These are phyloP conservation scores for Quercus rubra DNA, from an alignment of 306 rosid genomes.

Conservation along the genomic window DNA sequence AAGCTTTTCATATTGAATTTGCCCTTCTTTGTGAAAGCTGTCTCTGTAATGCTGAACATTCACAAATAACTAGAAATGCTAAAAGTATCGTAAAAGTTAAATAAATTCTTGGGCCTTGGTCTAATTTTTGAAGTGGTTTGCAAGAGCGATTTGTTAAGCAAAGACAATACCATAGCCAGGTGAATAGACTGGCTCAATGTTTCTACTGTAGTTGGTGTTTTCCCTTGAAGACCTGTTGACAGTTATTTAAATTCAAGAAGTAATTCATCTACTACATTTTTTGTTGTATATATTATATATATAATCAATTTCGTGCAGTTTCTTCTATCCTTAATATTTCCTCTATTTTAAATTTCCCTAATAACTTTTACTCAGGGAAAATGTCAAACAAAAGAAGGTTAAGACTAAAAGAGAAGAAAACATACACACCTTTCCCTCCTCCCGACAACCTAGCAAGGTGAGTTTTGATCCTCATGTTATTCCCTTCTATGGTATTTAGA, in stretches of 20 bases:
- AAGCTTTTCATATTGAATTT: no score
- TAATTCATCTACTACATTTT: background rate
- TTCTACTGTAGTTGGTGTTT: background rate
- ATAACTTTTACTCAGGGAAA: slow-evolving; percentile 56
- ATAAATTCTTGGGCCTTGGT: no score
- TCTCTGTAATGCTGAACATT: no score
- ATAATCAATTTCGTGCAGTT: background rate
- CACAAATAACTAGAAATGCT: no score
- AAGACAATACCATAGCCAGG: slow-evolving; percentile 69
- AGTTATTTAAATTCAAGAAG: no score
- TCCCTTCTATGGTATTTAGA: background rate
- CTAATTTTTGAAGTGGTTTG: no score
- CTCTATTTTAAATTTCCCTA: background rate
- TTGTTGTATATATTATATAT: background rate
- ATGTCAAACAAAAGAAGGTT: slow-evolving; percentile 68
- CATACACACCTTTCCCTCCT: slow-evolving; percentile 15
- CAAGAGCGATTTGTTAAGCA: no score
- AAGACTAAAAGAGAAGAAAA: slow-evolving; percentile 37
- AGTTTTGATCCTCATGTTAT: slow-evolving; percentile 11
- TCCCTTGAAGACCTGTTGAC: background rate
- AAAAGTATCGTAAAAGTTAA: no score
- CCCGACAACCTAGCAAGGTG: slow-evolving; percentile 92
- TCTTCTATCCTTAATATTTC: slow-evolving; percentile 7
- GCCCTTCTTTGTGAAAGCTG: background rate
- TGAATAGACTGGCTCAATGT: slow-evolving; percentile 20